Conservation (phyloP, 2,329 filamentous ascomycete species). For the Ophiostoma ulmi region DNA sequence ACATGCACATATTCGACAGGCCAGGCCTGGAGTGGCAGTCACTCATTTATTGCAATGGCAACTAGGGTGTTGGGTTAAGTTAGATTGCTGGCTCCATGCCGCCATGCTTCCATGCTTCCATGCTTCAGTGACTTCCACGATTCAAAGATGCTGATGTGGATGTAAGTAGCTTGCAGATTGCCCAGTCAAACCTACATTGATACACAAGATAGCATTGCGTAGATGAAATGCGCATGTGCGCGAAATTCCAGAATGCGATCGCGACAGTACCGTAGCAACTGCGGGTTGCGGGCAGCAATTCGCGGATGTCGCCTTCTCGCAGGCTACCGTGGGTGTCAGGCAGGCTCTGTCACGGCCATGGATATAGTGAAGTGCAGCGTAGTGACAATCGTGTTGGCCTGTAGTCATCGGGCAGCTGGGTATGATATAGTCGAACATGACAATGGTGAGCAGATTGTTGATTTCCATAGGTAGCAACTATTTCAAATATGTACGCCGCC, state of each 20-base stretch:
- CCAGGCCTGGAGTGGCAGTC: not conserved
- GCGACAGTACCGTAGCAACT: not conserved
- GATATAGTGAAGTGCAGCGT: not conserved
- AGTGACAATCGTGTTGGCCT: not conserved
- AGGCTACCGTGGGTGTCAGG: not conserved
- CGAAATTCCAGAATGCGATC: not conserved
- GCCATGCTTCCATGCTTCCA: not conserved
- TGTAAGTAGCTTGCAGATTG: not conserved
- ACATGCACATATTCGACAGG: not conserved
- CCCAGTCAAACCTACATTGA: not conserved
- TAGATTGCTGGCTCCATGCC: not conserved
- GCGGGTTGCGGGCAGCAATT: too few relatives aligned
- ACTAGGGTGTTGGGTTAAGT: not conserved
- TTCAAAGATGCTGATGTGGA: not conserved
- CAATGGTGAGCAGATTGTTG: not conserved
- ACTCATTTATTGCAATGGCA: not conserved
- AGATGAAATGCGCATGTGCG: not conserved
- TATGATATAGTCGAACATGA: not conserved
- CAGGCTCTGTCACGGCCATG: not conserved
- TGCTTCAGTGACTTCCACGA: not conserved
- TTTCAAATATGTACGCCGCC: not conserved
- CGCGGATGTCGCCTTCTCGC: not conserved
- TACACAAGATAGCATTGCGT: not conserved
- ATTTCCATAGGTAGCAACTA: not conserved
- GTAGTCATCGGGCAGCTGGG: not conserved